phyloP scores from a whole-genome alignment of 2,329 filamentous ascomycete genomes.

The Verticillium albo-atrum region DNA sequence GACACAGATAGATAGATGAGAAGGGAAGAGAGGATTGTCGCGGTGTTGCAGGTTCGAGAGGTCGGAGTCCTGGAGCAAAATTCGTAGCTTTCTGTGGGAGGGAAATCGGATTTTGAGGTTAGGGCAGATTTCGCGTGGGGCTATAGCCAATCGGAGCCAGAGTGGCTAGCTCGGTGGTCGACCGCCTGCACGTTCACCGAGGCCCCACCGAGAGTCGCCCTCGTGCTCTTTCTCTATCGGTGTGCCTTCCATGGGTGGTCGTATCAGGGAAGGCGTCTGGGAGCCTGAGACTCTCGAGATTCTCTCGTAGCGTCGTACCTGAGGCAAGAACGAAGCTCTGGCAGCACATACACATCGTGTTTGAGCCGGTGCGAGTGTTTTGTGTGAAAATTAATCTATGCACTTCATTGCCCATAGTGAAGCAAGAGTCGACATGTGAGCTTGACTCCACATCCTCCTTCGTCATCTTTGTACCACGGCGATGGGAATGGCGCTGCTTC shows the following conservation, averaged over 20 bases:
- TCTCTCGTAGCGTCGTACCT: too few species aligned
- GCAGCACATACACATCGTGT: too few species aligned
- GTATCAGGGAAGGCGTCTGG: too few species aligned
- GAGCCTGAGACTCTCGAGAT: too few species aligned
- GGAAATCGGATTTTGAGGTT: background rate
- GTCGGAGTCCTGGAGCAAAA: background rate
- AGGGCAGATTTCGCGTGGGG: background rate
- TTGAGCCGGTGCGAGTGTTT: too few species aligned
- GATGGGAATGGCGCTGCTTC: too few species aligned
- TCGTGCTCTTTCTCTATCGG: background rate
- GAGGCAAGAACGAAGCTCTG: too few species aligned
- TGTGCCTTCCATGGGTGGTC: background rate
- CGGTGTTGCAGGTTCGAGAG: slow-evolving; percentile 18
- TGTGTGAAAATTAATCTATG: too few species aligned
- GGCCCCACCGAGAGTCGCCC: background rate
- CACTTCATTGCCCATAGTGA: too few species aligned
- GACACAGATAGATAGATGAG: slow-evolving; percentile 34
- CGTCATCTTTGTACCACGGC: too few species aligned
- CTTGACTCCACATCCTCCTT: too few species aligned
- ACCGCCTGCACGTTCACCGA: background rate
- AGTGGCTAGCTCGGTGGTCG: background rate
- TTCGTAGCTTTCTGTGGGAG: background rate
- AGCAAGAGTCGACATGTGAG: too few species aligned
- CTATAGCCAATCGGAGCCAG: background rate
- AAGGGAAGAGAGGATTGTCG: slow-evolving; percentile 23